Percentiles rank a stretch among this genome's conserved stretches.
Evolutionary conservation across 2,329 filamentous ascomycete genomes (phyloP).

Genomic region (Cytospora schulzeri): DNA sequence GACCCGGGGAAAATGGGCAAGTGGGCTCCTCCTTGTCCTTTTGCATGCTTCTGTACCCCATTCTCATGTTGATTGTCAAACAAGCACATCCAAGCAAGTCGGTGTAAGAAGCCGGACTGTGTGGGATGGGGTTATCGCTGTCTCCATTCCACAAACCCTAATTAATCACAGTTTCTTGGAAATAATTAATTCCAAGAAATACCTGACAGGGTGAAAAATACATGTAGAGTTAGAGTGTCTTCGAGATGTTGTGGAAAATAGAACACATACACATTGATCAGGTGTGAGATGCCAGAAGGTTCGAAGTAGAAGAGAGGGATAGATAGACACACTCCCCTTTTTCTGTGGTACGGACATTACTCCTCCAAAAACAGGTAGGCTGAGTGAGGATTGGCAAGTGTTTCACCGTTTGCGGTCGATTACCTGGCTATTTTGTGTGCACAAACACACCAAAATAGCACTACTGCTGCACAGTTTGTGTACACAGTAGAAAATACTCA

Average conservation of each 20-base stretch:
- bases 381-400: background rate
- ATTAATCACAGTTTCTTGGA: slow-evolving; percentile 3
- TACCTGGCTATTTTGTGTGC: background rate
- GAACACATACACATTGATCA: background rate
- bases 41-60: slow-evolving; percentile 4
- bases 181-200: background rate
- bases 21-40: slow-evolving; percentile 4
- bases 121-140: slow-evolving; percentile 1
- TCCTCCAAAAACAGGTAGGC: background rate
- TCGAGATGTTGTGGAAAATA: no score
- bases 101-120: slow-evolving; percentile 13
- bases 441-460: background rate
- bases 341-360: no score
- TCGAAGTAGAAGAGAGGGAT: slow-evolving; percentile 1
- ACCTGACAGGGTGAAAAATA: background rate
- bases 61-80: slow-evolving; percentile 4
- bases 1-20: slow-evolving; percentile 16
- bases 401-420: background rate
- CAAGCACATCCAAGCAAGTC: slow-evolving; percentile 6
- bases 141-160: slow-evolving; percentile 16
- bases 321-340: background rate
- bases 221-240: no score
- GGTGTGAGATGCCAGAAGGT: slow-evolving; percentile 12
- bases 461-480: background rate
- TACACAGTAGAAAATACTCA: background rate